These are phyloP conservation scores for Myriosclerotinia duriaeana DNA, from an alignment of 2,329 filamentous ascomycete genomes.

Conservation along the genomic window DNA sequence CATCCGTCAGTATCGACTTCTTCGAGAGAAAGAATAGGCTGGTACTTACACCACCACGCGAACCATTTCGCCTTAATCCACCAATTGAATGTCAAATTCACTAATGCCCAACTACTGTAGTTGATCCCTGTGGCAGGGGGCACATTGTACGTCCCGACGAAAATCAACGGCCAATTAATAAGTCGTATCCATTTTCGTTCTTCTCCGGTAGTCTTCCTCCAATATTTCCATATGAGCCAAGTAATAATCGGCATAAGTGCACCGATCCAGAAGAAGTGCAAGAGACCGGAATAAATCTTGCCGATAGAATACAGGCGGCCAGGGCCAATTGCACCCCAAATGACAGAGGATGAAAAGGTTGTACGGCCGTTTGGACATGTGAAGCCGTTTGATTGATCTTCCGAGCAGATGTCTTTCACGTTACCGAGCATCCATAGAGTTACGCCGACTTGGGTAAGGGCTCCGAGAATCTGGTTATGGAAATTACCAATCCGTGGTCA, in stretches of 20 bases:
- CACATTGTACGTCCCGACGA: slow-evolving; percentile 43
- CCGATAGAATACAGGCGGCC: slow-evolving; percentile 54
- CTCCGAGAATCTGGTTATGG: slow-evolving; percentile 49
- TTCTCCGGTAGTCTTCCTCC: slow-evolving; percentile 39
- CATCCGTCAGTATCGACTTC: slow-evolving; percentile 52
- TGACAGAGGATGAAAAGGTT: slow-evolving; percentile 56
- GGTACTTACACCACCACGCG: slow-evolving; percentile 64
- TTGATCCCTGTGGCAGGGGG: slow-evolving; percentile 66
- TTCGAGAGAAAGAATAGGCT: slow-evolving; percentile 60
- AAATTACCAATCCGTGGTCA: slow-evolving; percentile 35
- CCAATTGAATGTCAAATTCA: slow-evolving; percentile 70
- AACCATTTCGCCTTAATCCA: slow-evolving; percentile 62
- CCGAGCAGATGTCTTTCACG: slow-evolving; percentile 63
- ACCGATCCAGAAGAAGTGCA: slow-evolving; percentile 72
- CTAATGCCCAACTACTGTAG: slow-evolving; percentile 70
- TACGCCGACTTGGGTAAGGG: slow-evolving; percentile 63
- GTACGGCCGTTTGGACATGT: slow-evolving; percentile 48
- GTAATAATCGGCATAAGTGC: slow-evolving; percentile 61
- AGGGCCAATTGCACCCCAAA: slow-evolving; percentile 52
- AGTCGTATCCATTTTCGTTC: slow-evolving; percentile 35
- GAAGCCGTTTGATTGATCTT: slow-evolving; percentile 54
- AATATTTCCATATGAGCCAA: slow-evolving; percentile 44
- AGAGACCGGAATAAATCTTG: slow-evolving; percentile 62
- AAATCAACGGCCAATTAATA: slow-evolving; percentile 40
- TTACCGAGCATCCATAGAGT: slow-evolving; percentile 59